Conservation (phyloP, 2,329 filamentous ascomycete species). For the Cladosporium sp. region DNA sequence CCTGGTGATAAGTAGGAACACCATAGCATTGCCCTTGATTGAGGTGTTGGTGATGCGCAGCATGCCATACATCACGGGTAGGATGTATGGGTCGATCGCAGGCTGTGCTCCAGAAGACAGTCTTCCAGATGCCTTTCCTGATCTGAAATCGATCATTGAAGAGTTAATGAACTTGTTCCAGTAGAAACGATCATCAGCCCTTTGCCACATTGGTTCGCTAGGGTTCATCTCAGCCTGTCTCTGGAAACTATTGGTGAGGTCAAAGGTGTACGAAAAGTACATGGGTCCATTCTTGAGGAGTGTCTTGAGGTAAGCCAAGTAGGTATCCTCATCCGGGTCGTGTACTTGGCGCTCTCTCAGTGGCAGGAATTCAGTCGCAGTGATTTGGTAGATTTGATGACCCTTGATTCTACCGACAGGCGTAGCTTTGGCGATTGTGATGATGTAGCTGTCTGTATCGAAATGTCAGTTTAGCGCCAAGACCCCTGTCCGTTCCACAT, state of each 20-base stretch:
- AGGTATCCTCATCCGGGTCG: slow-evolving; percentile 91
- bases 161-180: slow-evolving; percentile 94
- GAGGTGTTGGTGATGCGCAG: slow-evolving; percentile 81
- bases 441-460: slow-evolving; percentile 83
- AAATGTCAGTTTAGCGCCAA: slow-evolving; percentile 9
- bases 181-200: slow-evolving; percentile 95
- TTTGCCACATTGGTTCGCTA: slow-evolving; percentile 75
- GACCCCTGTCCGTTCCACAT: slow-evolving; percentile 23
- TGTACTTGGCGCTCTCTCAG: slow-evolving; percentile 87
- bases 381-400: slow-evolving; percentile 92
- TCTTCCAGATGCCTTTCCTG: slow-evolving; percentile 52
- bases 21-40: slow-evolving; percentile 79
- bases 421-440: slow-evolving; percentile 91
- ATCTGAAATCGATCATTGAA: slow-evolving; percentile 85
- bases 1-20: slow-evolving; percentile 80
- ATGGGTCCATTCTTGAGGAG: slow-evolving; percentile 80
- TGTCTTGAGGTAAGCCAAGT: slow-evolving; percentile 73
- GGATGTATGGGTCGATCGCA: slow-evolving; percentile 81
- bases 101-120: slow-evolving; percentile 66
- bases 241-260: slow-evolving; percentile 96
- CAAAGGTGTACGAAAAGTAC: slow-evolving; percentile 97
- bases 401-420: slow-evolving; percentile 88
- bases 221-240: slow-evolving; percentile 75
- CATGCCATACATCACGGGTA: slow-evolving; percentile 96
- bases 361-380: slow-evolving; percentile 86